These are phyloP conservation scores for Rhododendron williamsianum DNA, from an alignment of 148 eudicot species.

Conservation along the genomic window DNA sequence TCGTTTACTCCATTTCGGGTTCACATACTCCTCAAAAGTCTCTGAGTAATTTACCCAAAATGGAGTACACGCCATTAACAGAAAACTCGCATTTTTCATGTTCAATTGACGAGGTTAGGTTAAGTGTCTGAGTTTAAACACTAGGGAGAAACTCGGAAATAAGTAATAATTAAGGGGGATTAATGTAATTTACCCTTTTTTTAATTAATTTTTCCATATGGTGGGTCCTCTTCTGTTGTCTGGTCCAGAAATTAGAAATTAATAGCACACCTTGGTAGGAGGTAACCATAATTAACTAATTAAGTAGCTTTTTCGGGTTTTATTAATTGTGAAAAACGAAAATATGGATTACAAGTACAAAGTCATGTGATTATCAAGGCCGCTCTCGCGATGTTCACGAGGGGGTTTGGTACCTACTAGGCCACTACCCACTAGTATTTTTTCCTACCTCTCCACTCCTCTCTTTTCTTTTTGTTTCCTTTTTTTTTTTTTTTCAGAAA, in stretches of 20 bases:
- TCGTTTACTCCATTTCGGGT: no score
- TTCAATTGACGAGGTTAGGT: no score
- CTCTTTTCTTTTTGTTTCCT: background rate
- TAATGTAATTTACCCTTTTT: no score
- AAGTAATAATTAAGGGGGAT: background rate
- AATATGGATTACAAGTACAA: background rate
- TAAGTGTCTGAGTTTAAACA: no score
- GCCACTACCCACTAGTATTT: background rate
- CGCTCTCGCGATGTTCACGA: constrained; percentile 1
- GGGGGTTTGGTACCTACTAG: background rate
- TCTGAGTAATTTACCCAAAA: no score
- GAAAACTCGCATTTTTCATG: no score
- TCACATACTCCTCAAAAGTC: no score
- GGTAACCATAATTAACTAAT: background rate
- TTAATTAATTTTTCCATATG: background rate
- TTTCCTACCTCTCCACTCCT: background rate
- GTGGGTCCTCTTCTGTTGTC: background rate
- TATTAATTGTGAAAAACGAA: background rate
- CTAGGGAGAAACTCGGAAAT: no score
- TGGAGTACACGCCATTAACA: no score
- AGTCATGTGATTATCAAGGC: background rate
- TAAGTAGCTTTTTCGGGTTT: background rate
- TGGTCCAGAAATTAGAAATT: background rate
- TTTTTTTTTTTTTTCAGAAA: background rate
- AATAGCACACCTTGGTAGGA: background rate